Base-by-base conservation (phyloP, 176 grass and related monocot species). In the Oryza meyeriana region DNA sequence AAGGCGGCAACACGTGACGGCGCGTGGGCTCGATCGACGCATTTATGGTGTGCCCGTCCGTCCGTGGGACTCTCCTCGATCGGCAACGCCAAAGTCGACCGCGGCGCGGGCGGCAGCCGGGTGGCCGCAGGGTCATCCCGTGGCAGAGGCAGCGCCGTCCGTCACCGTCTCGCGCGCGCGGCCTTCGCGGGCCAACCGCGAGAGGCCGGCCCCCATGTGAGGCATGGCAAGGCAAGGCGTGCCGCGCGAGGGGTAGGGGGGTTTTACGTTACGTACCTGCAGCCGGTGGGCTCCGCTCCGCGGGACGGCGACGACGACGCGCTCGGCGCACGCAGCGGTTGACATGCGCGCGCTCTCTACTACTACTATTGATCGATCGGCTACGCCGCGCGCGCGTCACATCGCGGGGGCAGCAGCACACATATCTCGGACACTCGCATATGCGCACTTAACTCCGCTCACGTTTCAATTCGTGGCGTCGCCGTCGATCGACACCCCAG, bases 401-500 rank as follows among this genome's bases (percentile, higher is more conserved):
- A 10, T 48, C 27, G n/a, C 29, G 48, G 31, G n/a, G 22, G n/a
- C n/a, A n/a, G n/a, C 3, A 67, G 6, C 39, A 57, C 25, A 57
- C 31, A 78, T 72, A 65, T 83, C 57, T 88, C 41, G 80, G 75
- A 84, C 74, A 88, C 69, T 25, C 45, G 81, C 86, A 84, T 84
- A 88, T 88, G 81, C 87, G 69, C 69, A n/a, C 87, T 32, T 80
- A 79, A 88, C 34, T 74, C 69, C 52, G 20, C 7, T 74, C 68
- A 33, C 2, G 86, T 55, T 55, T 83, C 29, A n/a, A 69, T 68
- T 33, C 50, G 79, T 79, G 40, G 57, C 48, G 75, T 72, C 41
- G 13, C 39, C 61, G 75, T 77, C 75, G 13, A 38, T 9, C 28
- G 22, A 6, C 63, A 0, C 35, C 20, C 10, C 36, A 22, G 48